Base-by-base conservation (phyloP, 2,329 filamentous ascomycete genomes). In the Exserohilum turcica region DNA sequence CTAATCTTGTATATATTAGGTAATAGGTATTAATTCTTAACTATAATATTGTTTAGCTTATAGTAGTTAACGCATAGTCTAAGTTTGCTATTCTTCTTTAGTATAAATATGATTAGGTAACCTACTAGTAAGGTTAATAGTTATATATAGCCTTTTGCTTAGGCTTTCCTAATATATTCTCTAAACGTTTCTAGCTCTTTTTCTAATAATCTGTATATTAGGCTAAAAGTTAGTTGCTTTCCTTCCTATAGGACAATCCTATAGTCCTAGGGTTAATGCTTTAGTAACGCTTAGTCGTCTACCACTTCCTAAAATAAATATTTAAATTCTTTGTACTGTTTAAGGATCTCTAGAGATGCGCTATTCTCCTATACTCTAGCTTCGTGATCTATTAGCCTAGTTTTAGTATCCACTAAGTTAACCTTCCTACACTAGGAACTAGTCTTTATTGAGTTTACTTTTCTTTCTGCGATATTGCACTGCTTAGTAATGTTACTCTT, bases 21-120 rank as follows among this genome's bases (percentile, higher is more conserved):
- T 54, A 50, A 35, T 43, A 46, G 29, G 43, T 51, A 52, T n/a
- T 31, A 39, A 48, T 58, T 49, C 37, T 54, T 58, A 12, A 51
- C 45, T 31, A 29, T 54, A 43, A 54, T 52, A 18, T 15, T 44
- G 6, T 8, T 48, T 9, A 36, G 33, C 16, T 18, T 2, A 5
- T 49, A 42, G 19, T 42, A 46, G 37, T 57, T 10, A 15, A 54
- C 15, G 19, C n/a, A 54, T 15, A 52, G 27, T 32, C 15, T 9
- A n/a, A 52, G 16, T 27, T 3, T 21, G 1, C 38, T 52, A 21
- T 47, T 33, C 7, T 54, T 47, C 37, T 45, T 43, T 43, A 44
- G 38, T 32, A 48, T 27, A 29, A 48, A 48, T 31, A 53, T 29
- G 15, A 53, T 43, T 28, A 29, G 27, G 5, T 43, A 53, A 43